Percentiles rank a stretch among this genome's conserved stretches.
These are phyloP conservation scores for Parathielavia hyrcaniae DNA, from an alignment of 495 filamentous ascomycete species.

Conservation along the genomic window DNA sequence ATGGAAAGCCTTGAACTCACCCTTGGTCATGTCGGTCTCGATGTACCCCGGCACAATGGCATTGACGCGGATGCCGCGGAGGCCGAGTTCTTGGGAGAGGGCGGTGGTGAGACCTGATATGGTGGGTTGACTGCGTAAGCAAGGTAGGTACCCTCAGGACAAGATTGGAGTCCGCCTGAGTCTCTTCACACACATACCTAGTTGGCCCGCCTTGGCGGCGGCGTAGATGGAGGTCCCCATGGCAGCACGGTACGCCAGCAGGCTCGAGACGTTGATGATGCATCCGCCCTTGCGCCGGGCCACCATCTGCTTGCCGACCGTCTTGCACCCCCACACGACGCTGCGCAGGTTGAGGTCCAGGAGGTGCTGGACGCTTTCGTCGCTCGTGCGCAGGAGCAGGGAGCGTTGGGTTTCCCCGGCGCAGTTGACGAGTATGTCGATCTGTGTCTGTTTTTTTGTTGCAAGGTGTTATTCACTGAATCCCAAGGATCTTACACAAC, in stretches of 20 bases:
- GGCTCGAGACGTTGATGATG: conserved; percentile 75
- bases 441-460: conserved; percentile 13
- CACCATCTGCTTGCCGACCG: conserved; percentile 48
- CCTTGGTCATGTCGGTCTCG: conserved; percentile 65
- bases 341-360: conserved; percentile 66
- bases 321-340: conserved; percentile 58
- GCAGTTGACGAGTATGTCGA: conserved; percentile 71
- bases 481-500: too few relatives aligned
- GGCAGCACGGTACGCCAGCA: conserved; percentile 59
- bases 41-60: conserved; percentile 81
- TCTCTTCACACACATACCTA: conserved; percentile 42
- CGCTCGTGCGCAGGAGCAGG: conserved; percentile 47
- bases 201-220: conserved; percentile 70
- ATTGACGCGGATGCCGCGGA: conserved; percentile 61
- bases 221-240: conserved; percentile 66
- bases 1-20: conserved; percentile 38
- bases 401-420: conserved; percentile 61
- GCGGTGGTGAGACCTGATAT: conserved; percentile 58
- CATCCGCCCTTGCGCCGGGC: conserved; percentile 28
- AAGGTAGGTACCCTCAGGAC: not conserved
- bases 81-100: conserved; percentile 57
- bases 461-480: too few relatives aligned
- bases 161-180: not conserved
- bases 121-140: too few relatives aligned
- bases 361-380: conserved; percentile 41